Conservation (phyloP, 257 asterid species). For the Solanum pimpinellifolium region DNA sequence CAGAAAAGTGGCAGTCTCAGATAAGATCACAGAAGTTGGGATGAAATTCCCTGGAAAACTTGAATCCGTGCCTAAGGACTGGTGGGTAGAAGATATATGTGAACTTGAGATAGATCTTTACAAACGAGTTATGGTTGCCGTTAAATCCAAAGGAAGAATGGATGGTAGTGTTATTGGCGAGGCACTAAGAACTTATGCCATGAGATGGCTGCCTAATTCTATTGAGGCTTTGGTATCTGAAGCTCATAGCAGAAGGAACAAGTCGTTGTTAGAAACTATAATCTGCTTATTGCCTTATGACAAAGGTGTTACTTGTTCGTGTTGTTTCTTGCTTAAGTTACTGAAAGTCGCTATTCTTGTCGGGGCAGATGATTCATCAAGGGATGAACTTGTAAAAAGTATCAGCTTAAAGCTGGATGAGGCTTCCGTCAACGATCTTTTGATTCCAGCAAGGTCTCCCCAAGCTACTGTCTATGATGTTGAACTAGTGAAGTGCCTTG, state of each 20-base stretch:
- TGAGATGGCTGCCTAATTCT: slow-evolving; percentile 84
- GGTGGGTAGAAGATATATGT: slow-evolving; percentile 94
- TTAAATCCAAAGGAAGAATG: slow-evolving; percentile 79
- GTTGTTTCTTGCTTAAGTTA: slow-evolving; percentile 66
- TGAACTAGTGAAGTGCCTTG: slow-evolving; percentile 55
- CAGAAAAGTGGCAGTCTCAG: slow-evolving; percentile 36
- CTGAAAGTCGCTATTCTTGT: slow-evolving; percentile 67
- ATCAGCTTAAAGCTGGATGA: slow-evolving; percentile 61
- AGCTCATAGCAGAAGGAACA: slow-evolving; percentile 47
- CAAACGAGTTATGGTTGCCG: slow-evolving; percentile 68
- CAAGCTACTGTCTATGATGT: slow-evolving; percentile 52
- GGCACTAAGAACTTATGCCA: slow-evolving; percentile 68
- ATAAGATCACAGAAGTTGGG: slow-evolving; percentile 30
- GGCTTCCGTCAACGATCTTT: slow-evolving; percentile 55
- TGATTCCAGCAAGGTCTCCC: slow-evolving; percentile 69
- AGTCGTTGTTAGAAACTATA: slow-evolving; percentile 67
- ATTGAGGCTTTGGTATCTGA: slow-evolving; percentile 64
- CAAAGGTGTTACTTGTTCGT: slow-evolving; percentile 46
- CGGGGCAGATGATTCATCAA: slow-evolving; percentile 48
- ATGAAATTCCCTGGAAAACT: slow-evolving; percentile 23
- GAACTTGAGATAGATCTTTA: slow-evolving; percentile 69
- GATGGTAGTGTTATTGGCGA: slow-evolving; percentile 58
- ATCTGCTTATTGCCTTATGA: slow-evolving; percentile 72
- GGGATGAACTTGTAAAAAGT: slow-evolving; percentile 45
- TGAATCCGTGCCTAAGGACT: slow-evolving; percentile 64